Conservation (phyloP, 2,329 filamentous ascomycete species). For the Raffaelea deltoideospora region DNA sequence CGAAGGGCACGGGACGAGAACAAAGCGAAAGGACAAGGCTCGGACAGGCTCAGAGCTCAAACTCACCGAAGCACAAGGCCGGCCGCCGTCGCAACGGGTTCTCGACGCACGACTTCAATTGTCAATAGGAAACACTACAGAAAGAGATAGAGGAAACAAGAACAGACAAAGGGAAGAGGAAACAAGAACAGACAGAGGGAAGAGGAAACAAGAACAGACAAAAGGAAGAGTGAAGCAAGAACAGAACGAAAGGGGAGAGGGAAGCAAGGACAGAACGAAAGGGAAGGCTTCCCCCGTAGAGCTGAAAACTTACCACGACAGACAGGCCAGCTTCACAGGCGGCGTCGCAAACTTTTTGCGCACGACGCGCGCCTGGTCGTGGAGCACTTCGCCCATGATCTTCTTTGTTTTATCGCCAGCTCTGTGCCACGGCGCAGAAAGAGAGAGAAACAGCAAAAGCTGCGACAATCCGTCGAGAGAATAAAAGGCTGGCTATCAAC, state of each 20-base stretch:
- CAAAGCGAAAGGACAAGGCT: neutral
- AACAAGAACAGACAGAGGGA: no score
- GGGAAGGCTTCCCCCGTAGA: neutral
- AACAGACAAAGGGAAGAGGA: no score
- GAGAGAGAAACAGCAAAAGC: no score
- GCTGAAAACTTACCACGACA: conserved; percentile 26
- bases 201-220: no score
- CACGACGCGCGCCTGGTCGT: conserved; percentile 5
- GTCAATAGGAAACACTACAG: no score
- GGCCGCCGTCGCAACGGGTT: conserved; percentile 11
- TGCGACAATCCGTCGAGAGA: no score
- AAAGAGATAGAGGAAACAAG: no score
- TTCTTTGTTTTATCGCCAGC: no score
- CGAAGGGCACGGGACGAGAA: neutral
- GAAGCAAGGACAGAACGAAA: neutral
- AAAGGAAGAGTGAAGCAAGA: no score
- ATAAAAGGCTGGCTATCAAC: no score
- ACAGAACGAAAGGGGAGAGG: neutral
- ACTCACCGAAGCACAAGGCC: conserved; percentile 9
- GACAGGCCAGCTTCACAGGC: conserved; percentile 34
- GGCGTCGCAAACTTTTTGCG: conserved; percentile 26
- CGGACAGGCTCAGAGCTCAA: neutral
- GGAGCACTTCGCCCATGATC: no score
- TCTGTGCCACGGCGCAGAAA: no score
- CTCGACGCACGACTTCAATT: conserved; percentile 11